phyloP scores from a whole-genome alignment of 257 asterid species.

The Knoxia roxburghii region DNA sequence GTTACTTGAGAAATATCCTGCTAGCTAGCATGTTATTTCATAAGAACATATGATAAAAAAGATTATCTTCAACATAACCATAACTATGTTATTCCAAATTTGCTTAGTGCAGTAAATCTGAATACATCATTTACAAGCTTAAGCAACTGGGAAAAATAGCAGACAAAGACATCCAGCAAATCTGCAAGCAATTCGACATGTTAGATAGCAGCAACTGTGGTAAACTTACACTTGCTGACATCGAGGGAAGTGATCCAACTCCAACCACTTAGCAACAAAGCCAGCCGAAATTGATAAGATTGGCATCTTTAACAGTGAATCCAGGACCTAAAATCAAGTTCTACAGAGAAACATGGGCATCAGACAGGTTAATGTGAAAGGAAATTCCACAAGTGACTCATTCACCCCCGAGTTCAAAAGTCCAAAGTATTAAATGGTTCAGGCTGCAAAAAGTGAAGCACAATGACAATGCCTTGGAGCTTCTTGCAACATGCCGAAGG shows the following conservation, averaged over 20 bases:
- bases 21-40: background rate
- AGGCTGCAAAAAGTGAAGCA: background rate
- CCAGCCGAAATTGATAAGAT: constrained; percentile 19
- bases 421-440: background rate
- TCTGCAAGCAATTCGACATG: constrained; percentile 14
- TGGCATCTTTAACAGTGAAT: background rate
- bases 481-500: background rate
- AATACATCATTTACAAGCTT: constrained; percentile 10
- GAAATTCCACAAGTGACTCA: background rate
- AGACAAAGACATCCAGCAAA: constrained; percentile 12
- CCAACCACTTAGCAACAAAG: background rate
- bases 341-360: background rate
- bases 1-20: background rate
- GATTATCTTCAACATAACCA: background rate
- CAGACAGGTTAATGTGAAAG: background rate
- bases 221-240: constrained; percentile 10
- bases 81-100: background rate
- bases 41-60: background rate
- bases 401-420: constrained; percentile 3
- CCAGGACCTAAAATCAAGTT: constrained; percentile 2
- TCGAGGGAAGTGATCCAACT: background rate
- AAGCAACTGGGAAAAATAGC: constrained; percentile 1
- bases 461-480: background rate
- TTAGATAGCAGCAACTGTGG: constrained; percentile 9
- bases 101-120: constrained; percentile 10